Base-by-base conservation (phyloP, 2,329 filamentous ascomycete genomes). In the Trichoderma koningiopsis region DNA sequence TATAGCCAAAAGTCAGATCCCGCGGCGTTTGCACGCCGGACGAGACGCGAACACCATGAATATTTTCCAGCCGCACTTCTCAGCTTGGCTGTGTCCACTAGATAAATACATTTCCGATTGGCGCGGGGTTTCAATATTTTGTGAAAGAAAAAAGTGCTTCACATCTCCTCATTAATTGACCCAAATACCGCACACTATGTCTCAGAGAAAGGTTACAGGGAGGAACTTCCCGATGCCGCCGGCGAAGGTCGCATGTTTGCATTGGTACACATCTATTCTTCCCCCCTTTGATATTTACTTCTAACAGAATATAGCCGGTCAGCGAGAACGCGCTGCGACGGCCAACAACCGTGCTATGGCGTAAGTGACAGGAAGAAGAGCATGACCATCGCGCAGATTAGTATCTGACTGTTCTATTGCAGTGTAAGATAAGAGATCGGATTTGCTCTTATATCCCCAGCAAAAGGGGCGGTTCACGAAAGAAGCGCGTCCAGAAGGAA, bases 291-390 rank as follows among this genome's bases (percentile, higher is more conserved):
- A 53, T 8, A 14, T 13, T 35, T 22, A 16, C 14, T 22, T 55
- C 52, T 55, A 55, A 55, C 14, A 55, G 14, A 24, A 27, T 27
- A 14, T 55, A 55, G 52, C 14, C 52, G 52, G 5, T 5, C 52
- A 55, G 22, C 60, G 14, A 63, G 60, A 37, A 63, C 60, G n/a
- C 60, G 60, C 19, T 53, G 60, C 47, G 31, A 63, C 27, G 60
- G 47, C 8, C 14, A 37, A 35, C 8, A 37, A 14, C 60, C 60
- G 37, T 53, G 43, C 16, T 33, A 63, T 33, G 47, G 47, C 31
- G 60, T 63, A 31, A 63, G 60, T 53, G 22, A 1, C 19, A 37
- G 11, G 24, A 31, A n/a, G 19, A 37, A 6, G 3, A 43, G 27
- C 22, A 53, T 13, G 7, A 5, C 7, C 2, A 53, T 31, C 10